phyloP scores from a whole-genome alignment of 2,329 filamentous ascomycete genomes.

The Cordyceps cicadae region DNA sequence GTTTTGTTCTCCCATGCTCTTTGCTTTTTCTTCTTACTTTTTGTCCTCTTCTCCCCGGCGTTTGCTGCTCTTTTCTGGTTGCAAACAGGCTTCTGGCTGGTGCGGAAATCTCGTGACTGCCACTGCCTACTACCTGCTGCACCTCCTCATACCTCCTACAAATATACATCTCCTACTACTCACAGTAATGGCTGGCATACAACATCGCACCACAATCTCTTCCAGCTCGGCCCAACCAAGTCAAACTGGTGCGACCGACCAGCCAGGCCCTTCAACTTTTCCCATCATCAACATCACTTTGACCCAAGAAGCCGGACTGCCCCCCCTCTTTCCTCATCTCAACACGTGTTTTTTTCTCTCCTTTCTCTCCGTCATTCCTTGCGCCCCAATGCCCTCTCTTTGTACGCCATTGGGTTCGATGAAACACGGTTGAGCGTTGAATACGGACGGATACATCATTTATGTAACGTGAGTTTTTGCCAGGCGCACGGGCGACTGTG shows the following conservation, averaged over 20 bases:
- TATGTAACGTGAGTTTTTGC: conserved; percentile 10
- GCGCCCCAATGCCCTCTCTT: not conserved
- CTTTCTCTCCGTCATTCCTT: not conserved
- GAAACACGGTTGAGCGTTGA: not conserved
- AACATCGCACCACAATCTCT: too few species aligned
- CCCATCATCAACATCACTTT: not conserved
- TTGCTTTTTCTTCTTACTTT: not conserved
- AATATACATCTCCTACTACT: too few species aligned
- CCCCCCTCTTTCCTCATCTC: not conserved
- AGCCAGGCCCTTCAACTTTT: not conserved
- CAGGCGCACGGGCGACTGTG: not conserved
- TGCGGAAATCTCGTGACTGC: conserved; percentile 6
- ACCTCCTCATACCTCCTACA: too few species aligned
- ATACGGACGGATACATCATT: not conserved
- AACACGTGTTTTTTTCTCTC: not conserved
- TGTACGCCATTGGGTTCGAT: not conserved
- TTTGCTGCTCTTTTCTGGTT: not conserved
- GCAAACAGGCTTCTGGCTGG: not conserved
- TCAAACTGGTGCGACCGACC: not conserved
- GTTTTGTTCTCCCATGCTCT: not conserved
- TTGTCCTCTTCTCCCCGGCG: not conserved
- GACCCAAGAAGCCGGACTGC: not conserved
- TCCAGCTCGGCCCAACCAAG: not conserved
- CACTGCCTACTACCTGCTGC: too few species aligned
- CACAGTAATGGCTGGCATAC: too few species aligned